phyloP scores from a whole-genome alignment of 2,329 filamentous ascomycete genomes.

The Incumbomyces lentus region DNA sequence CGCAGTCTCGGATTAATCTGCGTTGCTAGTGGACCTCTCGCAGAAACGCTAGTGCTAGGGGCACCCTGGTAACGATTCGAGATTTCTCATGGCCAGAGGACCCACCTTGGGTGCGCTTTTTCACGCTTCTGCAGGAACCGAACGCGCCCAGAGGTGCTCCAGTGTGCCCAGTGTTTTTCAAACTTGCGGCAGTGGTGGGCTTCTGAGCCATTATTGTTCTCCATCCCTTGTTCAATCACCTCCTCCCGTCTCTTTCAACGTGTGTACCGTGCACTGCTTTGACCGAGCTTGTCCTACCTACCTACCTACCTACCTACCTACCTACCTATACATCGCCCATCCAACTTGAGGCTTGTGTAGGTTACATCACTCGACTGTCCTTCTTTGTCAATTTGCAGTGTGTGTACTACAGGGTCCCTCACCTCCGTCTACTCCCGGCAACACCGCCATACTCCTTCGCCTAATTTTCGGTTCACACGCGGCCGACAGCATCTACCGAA shows the following conservation, averaged over 20 bases:
- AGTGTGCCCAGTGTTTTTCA: no score
- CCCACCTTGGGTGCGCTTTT: no score
- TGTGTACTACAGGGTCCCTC: conserved; percentile 5
- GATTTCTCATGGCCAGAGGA: no score
- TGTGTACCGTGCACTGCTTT: neutral
- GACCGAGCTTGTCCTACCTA: neutral
- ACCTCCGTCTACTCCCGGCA: neutral
- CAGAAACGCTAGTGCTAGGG: no score
- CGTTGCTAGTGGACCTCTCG: no score
- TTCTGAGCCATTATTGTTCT: neutral
- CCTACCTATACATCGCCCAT: neutral
- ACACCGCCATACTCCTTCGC: neutral
- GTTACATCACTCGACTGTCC: neutral
- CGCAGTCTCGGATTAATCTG: no score
- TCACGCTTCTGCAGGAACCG: no score
- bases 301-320: no score
- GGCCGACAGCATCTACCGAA: no score
- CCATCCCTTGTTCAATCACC: neutral
- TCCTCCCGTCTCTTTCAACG: neutral
- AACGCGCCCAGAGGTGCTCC: neutral
- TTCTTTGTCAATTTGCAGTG: conserved; percentile 1
- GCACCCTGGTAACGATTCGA: no score
- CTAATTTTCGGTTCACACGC: no score
- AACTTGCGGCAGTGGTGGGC: neutral
- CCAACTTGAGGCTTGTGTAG: conserved; percentile 4